phyloP scores from a whole-genome alignment of 2,329 filamentous ascomycete species.

The Torrubiellomyces zombiae region DNA sequence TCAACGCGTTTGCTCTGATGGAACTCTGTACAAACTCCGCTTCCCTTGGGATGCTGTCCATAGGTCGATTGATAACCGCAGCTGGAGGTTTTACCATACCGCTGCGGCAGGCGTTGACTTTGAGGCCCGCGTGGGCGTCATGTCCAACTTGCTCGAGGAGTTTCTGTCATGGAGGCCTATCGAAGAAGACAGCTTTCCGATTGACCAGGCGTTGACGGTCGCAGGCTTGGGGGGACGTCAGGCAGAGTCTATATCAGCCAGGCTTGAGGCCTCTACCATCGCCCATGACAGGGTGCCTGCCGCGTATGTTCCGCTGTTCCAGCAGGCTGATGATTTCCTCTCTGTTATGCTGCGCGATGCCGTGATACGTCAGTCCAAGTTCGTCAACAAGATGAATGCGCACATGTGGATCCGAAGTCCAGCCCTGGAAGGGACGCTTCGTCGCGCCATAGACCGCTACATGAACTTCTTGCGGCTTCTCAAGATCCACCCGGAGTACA shows the following conservation, averaged over 20 bases:
- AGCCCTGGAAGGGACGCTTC: conserved; percentile 15
- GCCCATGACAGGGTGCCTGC: too few species aligned
- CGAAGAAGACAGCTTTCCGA: too few species aligned
- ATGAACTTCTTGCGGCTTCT: conserved; percentile 19
- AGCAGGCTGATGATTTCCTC: not conserved
- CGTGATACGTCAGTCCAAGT: conserved; percentile 19
- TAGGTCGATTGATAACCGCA: conserved; percentile 4
- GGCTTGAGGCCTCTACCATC: too few species aligned
- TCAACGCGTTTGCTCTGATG: conserved; percentile 3
- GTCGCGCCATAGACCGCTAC: conserved; percentile 20
- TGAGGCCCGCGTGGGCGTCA: not conserved
- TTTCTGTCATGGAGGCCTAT: conserved; percentile 4
- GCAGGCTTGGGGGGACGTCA: too few species aligned
- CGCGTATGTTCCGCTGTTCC: conserved; percentile 2
- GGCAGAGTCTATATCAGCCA: too few species aligned
- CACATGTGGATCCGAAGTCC: conserved; percentile 23
- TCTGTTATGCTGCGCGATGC: conserved; percentile 11
- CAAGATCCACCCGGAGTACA: conserved; percentile 10
- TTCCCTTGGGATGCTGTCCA: conserved; percentile 9
- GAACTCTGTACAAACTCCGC: conserved; percentile 5
- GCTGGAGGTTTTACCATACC: conserved; percentile 5
- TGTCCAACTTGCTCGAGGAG: conserved; percentile 3
- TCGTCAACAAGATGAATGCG: conserved; percentile 23
- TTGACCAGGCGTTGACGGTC: too few species aligned
- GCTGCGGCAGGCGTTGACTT: conserved; percentile 1